phyloP scores from a whole-genome alignment of 2,329 filamentous ascomycete genomes.

The Aspergillus sp. region DNA sequence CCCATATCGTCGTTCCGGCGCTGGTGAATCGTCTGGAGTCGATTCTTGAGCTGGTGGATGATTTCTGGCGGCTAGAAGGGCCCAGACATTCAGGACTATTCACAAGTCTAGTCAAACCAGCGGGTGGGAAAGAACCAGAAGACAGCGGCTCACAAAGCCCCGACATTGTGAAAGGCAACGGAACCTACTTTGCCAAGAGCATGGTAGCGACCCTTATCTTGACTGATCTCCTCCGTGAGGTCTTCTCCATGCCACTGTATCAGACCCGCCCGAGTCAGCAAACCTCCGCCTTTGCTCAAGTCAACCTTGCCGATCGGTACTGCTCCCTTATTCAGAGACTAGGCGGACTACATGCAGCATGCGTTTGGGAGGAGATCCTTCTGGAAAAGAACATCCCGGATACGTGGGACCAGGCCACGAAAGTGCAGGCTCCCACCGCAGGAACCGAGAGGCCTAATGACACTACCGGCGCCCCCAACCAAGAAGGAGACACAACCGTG shows the following conservation, averaged over 20 bases:
- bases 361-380: slow-evolving; percentile 80
- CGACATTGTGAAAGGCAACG: slow-evolving; percentile 51
- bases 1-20: slow-evolving; percentile 78
- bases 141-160: slow-evolving; percentile 19
- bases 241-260: slow-evolving; percentile 65
- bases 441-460: slow-evolving; percentile 44
- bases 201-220: slow-evolving; percentile 75
- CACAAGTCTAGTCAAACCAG: slow-evolving; percentile 55
- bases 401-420: slow-evolving; percentile 49
- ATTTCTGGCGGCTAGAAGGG: slow-evolving; percentile 57
- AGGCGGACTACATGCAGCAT: slow-evolving; percentile 73
- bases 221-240: slow-evolving; percentile 70
- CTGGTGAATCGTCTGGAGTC: slow-evolving; percentile 71
- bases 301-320: slow-evolving; percentile 86
- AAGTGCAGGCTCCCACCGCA: slow-evolving; percentile 38
- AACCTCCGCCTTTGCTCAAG: slow-evolving; percentile 65
- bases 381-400: slow-evolving; percentile 72
- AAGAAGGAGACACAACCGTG: slow-evolving; percentile 19
- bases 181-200: slow-evolving; percentile 76
- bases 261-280: slow-evolving; percentile 62
- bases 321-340: slow-evolving; percentile 70
- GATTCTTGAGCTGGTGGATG: slow-evolving; percentile 66
- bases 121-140: slow-evolving; percentile 16
- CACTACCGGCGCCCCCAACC: slow-evolving; percentile 20
- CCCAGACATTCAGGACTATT: slow-evolving; percentile 64